Percentiles rank a stretch among this genome's conserved stretches.
These are phyloP conservation scores for Populus simonii DNA, from an alignment of 345 rosid genomes.

Conservation along the genomic window DNA sequence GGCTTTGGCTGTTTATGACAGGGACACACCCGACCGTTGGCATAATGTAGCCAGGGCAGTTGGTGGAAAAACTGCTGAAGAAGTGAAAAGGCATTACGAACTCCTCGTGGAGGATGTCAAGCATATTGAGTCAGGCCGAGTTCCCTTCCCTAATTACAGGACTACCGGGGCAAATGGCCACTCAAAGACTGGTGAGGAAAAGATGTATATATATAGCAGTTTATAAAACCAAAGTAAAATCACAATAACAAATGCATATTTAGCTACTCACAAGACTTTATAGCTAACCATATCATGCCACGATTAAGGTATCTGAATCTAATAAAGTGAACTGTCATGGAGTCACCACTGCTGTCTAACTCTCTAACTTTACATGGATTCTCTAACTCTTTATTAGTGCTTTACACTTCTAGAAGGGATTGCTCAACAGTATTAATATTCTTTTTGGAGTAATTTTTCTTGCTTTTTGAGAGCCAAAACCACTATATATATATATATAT, in stretches of 20 bases:
- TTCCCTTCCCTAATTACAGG: conserved; percentile 81
- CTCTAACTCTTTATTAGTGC: conserved; percentile 2
- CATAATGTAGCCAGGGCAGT: conserved; percentile 86
- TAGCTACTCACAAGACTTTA: background rate
- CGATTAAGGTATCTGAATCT: conserved; percentile 16
- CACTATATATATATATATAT: too few relatives aligned
- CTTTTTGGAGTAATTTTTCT: background rate
- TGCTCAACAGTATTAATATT: background rate
- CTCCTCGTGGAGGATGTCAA: conserved; percentile 67
- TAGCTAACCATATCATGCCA: conserved; percentile 3
- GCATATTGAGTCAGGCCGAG: conserved; percentile 72
- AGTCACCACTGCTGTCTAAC: conserved; percentile 12
- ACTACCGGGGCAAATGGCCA: conserved; percentile 33
- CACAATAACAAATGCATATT: background rate
- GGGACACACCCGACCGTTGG: conserved; percentile 99
- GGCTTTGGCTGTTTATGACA: conserved; percentile 86
- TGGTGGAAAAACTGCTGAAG: conserved; percentile 79
- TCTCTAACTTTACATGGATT: conserved; percentile 33
- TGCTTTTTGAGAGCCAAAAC: background rate
- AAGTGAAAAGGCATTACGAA: conserved; percentile 80
- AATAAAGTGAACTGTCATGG: conserved; percentile 5
- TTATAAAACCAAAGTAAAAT: background rate
- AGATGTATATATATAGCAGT: conserved; percentile 33
- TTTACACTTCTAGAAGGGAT: background rate
- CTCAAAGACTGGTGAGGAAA: conserved; percentile 32